Evolutionary conservation across 192 early-diverging fungal genomes (phyloP).

Genomic region (Coemansia guatemalensis): DNA sequence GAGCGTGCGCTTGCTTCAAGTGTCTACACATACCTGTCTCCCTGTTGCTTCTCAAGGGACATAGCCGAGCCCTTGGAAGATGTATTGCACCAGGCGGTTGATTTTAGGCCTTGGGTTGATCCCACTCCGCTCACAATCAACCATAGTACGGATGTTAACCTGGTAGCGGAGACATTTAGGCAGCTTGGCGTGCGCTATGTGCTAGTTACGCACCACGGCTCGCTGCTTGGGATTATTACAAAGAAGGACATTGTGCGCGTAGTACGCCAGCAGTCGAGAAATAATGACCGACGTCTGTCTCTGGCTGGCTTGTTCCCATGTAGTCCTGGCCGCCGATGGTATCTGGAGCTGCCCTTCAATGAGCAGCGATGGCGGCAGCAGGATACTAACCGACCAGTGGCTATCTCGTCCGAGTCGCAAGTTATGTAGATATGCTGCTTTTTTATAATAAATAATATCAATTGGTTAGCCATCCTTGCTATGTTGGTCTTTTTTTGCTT

Average conservation of each 20-base stretch:
- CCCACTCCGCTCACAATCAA: conserved; percentile 65
- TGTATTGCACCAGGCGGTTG: conserved; percentile 26
- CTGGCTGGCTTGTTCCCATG: conserved; percentile 18
- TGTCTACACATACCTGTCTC: conserved; percentile 29
- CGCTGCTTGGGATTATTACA: conserved; percentile 65
- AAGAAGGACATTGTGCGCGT: conserved; percentile 68
- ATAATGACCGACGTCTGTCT: conserved; percentile 21
- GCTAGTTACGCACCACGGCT: conserved; percentile 47
- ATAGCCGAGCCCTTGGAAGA: neutral
- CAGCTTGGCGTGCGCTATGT: conserved; percentile 68
- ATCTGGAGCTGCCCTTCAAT: neutral
- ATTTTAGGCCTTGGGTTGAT: conserved; percentile 71
- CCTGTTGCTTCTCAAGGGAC: conserved; percentile 25
- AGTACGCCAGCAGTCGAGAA: conserved; percentile 47
- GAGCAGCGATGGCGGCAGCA: conserved; percentile 2
- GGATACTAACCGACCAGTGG: neutral
- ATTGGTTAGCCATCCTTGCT: neutral
- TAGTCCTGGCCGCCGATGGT: neutral
- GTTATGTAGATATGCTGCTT: conserved; percentile 10
- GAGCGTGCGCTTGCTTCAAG: conserved; percentile 19
- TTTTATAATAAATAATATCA: neutral
- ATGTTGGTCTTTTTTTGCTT: neutral
- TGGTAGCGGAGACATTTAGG: conserved; percentile 65
- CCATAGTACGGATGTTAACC: conserved; percentile 61
- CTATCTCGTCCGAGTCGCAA: conserved; percentile 30